These are phyloP conservation scores for Epichloe sylvatica DNA, from an alignment of 2,329 filamentous ascomycete genomes.

Conservation along the genomic window DNA sequence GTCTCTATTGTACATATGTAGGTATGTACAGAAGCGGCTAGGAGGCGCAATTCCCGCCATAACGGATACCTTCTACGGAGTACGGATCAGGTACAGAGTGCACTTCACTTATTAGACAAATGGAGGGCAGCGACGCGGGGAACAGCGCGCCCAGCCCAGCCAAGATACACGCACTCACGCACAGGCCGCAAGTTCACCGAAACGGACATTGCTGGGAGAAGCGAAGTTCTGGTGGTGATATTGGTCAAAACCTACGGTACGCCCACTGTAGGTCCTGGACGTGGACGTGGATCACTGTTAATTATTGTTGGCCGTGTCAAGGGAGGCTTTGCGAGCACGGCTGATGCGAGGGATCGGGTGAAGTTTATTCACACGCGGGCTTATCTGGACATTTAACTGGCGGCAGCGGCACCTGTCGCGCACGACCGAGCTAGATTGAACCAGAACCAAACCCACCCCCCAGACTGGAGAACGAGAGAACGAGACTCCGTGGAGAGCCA, in stretches of 20 bases:
- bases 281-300: not conserved
- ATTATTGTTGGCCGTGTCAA: not conserved
- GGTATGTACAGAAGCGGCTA: not conserved
- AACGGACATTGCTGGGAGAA: no score
- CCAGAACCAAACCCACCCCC: no score
- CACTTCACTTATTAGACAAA: no score
- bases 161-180: no score
- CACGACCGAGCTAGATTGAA: not conserved
- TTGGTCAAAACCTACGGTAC: no score
- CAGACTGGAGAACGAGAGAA: not conserved
- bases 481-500: not conserved
- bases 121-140: no score
- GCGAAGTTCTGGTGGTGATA: no score
- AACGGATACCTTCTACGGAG: no score
- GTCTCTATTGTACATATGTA: not conserved
- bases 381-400: not conserved
- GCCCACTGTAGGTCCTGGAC: not conserved
- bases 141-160: no score
- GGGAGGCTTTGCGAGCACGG: not conserved
- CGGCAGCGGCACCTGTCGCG: not conserved
- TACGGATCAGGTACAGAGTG: no score
- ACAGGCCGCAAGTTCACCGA: no score
- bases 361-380: constrained; percentile 1
- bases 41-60: no score
- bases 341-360: not conserved